These are phyloP conservation scores for Eleusine coracana DNA, from an alignment of 176 grass and related monocot genomes.

Conservation along the genomic window DNA sequence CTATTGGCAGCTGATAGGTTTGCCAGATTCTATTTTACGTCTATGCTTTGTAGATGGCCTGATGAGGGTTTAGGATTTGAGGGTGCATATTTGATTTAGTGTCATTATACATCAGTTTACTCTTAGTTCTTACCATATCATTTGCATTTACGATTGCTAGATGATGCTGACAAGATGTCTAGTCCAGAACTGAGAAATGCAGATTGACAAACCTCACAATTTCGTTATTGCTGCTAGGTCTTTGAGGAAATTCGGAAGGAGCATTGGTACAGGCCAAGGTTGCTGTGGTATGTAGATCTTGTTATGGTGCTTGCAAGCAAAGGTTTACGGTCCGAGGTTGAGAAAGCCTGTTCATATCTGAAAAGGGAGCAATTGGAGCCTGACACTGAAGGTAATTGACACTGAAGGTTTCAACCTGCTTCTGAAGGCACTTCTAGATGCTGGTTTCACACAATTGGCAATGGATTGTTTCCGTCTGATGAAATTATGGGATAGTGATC, in stretches of 20 bases:
- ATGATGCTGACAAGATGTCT: constrained; percentile 37
- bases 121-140: background rate
- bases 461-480: constrained; percentile 82
- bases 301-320: constrained; percentile 63
- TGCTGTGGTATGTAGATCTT: constrained; percentile 71
- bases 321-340: constrained; percentile 55
- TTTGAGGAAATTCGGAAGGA: constrained; percentile 90
- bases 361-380: constrained; percentile 68
- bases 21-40: background rate
- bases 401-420: constrained; percentile 81
- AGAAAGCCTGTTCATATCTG: constrained; percentile 63
- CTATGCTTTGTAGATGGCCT: background rate
- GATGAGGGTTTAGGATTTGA: background rate
- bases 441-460: constrained; percentile 57
- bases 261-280: constrained; percentile 78
- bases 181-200: constrained; percentile 33
- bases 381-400: constrained; percentile 65
- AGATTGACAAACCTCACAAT: constrained; percentile 36
- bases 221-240: constrained; percentile 52
- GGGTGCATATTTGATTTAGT: background rate
- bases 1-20: background rate
- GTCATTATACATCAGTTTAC: background rate
- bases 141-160: constrained; percentile 32
- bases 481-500: constrained; percentile 81
- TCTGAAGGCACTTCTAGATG: constrained; percentile 57